Percentiles rank a stretch among this genome's conserved stretches.
These are phyloP conservation scores for Groenewaldozyma salmanticensis DNA, from an alignment of 805 yeast genomes.

Conservation along the genomic window DNA sequence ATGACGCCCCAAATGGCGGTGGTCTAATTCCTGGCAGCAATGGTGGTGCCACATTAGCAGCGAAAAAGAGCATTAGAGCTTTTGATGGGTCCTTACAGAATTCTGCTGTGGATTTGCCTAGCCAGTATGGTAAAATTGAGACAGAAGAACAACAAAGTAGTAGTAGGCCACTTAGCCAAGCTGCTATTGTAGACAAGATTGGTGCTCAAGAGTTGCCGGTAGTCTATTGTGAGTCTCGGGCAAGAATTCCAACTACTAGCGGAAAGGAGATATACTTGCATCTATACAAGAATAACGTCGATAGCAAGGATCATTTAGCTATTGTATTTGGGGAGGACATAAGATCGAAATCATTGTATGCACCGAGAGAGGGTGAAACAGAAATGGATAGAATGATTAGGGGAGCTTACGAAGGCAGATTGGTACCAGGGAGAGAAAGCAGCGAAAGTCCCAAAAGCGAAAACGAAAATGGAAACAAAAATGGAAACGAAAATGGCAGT, in stretches of 20 bases:
- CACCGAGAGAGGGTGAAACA: constrained; percentile 54
- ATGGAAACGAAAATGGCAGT: background rate
- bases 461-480: constrained; percentile 10
- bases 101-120: constrained; percentile 15
- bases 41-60: too few species aligned
- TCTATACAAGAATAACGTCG: constrained; percentile 75
- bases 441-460: constrained; percentile 29
- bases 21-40: too few species aligned
- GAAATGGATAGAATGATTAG: constrained; percentile 96
- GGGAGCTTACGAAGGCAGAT: constrained; percentile 89
- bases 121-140: background rate
- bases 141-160: too few species aligned
- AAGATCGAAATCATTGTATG: constrained; percentile 65
- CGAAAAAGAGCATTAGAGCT: too few species aligned
- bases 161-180: background rate
- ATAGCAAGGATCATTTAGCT: constrained; percentile 90
- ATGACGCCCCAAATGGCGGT: too few species aligned
- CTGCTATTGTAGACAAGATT: constrained; percentile 9
- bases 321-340: constrained; percentile 93
- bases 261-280: constrained; percentile 94
- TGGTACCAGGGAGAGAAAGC: constrained; percentile 71
- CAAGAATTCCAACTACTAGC: constrained; percentile 90
- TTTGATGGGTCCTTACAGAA: constrained; percentile 5
- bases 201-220: constrained; percentile 41
- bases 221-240: constrained; percentile 85